Evolutionary conservation across 495 filamentous ascomycete genomes (phyloP), one percentile per base, ranked within the genome.

Genomic region (Neurospora intermedia): DNA sequence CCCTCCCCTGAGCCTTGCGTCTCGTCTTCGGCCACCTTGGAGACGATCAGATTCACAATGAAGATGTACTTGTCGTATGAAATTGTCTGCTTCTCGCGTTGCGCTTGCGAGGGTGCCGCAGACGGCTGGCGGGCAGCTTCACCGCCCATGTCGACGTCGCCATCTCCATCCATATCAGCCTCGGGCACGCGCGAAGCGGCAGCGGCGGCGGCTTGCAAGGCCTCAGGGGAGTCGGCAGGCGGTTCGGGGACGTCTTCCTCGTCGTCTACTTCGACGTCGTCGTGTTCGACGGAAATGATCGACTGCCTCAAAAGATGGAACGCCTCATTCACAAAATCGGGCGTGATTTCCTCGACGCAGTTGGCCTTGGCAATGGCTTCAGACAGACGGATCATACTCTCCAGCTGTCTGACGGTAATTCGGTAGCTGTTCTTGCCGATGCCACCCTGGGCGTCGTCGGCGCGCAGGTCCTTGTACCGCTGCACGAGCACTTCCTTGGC

Each of bases 341-440:
- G 87, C 0, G 89, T 89, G 71, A 99, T 90, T 75, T 98, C 94
- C 78, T 95, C 94, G 41, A 98, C 93, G 81, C 96, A 98, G 79
- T 97, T 98, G 46, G 92, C 93, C 81, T 98, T 98, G 69, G 96
- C 96, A 72, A 99, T 97, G 7, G 94, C 96, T 83, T 99, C 96
- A 66, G 90, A 93, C 71, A 99, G 81, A 45, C 96, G 93, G 72
- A 99, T 97, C 84, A 99, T 87, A 73, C 92, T 95, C 81, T 99
- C 96, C 18, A 99, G 87, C 81, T 99, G 96, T 76, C 96, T 87
- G 46, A 98, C 96, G 0, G 96, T 99, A 80, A 99, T 98, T 74
- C 96, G 89, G 85, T 98, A 99, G 66, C 90, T 93, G 78, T 97
- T 98, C 71, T 93, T 85, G 42, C 96, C 96, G 70, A 96, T 89